Evolutionary conservation across 139 green algal species (phyloP).

Genomic region (Coccomyxa sp.): DNA sequence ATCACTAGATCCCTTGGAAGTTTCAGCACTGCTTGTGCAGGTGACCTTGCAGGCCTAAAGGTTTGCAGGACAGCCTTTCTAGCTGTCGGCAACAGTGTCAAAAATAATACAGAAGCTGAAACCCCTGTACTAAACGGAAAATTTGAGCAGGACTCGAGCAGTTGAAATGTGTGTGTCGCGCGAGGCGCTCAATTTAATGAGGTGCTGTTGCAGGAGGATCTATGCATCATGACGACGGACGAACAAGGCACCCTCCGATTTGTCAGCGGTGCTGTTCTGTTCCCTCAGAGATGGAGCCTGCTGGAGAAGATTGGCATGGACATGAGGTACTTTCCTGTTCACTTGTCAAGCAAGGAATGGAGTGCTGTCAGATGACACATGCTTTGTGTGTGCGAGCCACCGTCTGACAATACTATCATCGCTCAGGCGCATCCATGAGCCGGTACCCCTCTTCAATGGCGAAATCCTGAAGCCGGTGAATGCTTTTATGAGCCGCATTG

Average conservation of each 20-base stretch:
- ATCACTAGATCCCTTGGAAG: slow-evolving; percentile 13
- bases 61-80: neutral
- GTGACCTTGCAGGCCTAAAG: neutral
- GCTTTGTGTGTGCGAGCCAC: no score
- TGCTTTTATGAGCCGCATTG: slow-evolving; percentile 15
- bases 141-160: no score
- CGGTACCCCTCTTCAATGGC: slow-evolving; percentile 13
- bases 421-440: slow-evolving; percentile 10
- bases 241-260: neutral
- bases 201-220: slow-evolving; percentile 14
- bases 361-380: no score
- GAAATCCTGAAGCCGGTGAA: slow-evolving; percentile 8
- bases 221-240: slow-evolving; percentile 16
- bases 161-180: no score
- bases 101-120: no score
- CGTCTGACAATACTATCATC: neutral
- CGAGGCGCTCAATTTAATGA: no score
- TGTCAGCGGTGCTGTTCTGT: slow-evolving; percentile 7
- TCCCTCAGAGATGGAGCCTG: slow-evolving; percentile 17
- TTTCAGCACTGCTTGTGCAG: slow-evolving; percentile 13
- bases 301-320: slow-evolving; percentile 23
- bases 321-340: slow-evolving; percentile 4
- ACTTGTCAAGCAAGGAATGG: no score
- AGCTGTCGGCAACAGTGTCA: no score
- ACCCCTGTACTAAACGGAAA: no score